Evolutionary conservation across 768 basidiomycete genomes (phyloP).

Genomic region (Lactarius evosmus): DNA sequence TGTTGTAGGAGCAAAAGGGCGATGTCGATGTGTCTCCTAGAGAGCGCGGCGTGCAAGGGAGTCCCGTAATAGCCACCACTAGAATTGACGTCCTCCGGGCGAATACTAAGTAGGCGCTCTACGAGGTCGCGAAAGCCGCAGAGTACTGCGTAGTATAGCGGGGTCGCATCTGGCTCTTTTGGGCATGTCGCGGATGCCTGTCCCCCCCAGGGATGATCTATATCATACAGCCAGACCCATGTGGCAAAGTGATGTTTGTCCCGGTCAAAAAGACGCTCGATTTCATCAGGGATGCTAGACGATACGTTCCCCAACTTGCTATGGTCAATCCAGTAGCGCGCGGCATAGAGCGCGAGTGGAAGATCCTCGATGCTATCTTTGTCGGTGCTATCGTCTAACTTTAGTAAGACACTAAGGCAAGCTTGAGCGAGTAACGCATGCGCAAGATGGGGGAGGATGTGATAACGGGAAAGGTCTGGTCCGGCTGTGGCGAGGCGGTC

Average conservation of each 20-base stretch:
- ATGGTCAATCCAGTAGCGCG: neutral
- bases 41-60: no score
- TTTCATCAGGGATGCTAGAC: neutral
- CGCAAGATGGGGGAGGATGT: neutral
- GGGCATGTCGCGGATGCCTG: neutral
- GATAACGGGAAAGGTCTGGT: neutral
- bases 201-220: neutral
- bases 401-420: neutral
- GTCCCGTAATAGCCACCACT: no score
- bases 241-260: neutral
- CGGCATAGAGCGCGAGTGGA: neutral
- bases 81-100: no score
- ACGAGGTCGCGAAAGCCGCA: neutral
- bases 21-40: neutral
- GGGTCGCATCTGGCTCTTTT: neutral
- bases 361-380: neutral
- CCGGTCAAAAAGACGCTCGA: neutral
- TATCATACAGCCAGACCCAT: constrained; percentile 4
- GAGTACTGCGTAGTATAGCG: no score
- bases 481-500: neutral
- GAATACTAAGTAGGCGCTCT: neutral
- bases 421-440: neutral
- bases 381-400: neutral
- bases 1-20: neutral
- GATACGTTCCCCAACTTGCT: neutral